phyloP scores from a whole-genome alignment of 305 asterid species.

The Fraxinus albicans region DNA sequence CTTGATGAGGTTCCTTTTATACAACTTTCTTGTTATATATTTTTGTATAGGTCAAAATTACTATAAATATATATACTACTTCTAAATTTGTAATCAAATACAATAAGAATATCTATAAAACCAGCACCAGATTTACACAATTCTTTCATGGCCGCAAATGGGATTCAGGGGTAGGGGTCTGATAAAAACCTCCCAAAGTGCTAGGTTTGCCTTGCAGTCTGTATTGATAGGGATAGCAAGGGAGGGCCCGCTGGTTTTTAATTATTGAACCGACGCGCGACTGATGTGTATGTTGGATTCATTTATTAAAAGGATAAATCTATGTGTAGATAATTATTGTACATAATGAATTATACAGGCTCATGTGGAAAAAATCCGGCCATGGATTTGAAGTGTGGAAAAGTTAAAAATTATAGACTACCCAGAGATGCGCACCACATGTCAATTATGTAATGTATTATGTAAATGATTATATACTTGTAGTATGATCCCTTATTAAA shows the following conservation, averaged over 20 bases:
- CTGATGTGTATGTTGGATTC: background rate
- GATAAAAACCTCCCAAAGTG: background rate
- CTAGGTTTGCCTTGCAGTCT: background rate
- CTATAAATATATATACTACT: background rate
- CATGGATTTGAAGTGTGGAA: no score
- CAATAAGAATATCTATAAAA: background rate
- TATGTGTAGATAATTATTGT: no score
- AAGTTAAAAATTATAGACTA: no score
- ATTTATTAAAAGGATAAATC: no score
- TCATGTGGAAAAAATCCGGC: no score
- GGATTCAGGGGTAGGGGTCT: background rate
- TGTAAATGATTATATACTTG: no score
- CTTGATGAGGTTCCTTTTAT: constrained; percentile 26
- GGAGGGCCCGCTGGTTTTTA: background rate
- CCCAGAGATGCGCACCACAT: no score
- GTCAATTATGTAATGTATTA: no score
- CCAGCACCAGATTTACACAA: background rate
- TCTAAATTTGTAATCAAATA: background rate
- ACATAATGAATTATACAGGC: no score
- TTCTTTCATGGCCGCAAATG: background rate
- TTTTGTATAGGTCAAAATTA: constrained; percentile 22
- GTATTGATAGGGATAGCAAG: background rate
- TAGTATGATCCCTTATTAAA: no score
- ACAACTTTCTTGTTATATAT: constrained; percentile 12
- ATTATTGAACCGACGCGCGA: background rate